Evolutionary conservation across 139 green algal genomes (phyloP).

Genomic region (Mesostigma viride): DNA sequence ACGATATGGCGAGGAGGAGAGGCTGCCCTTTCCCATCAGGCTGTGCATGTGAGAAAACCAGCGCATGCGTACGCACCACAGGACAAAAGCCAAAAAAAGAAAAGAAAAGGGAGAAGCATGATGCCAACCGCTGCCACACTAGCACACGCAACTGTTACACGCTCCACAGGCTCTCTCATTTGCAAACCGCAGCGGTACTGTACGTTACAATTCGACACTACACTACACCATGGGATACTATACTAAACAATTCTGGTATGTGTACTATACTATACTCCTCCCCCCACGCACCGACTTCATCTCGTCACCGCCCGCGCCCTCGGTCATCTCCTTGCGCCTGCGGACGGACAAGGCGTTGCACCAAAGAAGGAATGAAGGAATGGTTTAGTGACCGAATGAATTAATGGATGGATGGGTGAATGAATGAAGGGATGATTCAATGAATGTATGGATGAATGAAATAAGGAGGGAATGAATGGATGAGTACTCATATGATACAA

Average conservation of each 20-base stretch:
- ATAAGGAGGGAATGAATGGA: too few relatives aligned
- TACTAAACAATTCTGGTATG: not conserved
- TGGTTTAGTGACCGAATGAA: too few relatives aligned
- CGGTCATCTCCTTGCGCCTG: slow-evolving; percentile 67
- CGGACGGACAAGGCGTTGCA: not conserved
- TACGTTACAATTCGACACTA: not conserved
- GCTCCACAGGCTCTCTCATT: not conserved
- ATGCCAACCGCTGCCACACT: too few relatives aligned
- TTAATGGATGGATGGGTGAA: too few relatives aligned
- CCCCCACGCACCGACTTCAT: slow-evolving; percentile 61
- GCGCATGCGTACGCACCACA: not conserved
- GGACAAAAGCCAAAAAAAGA: slow-evolving; percentile 7
- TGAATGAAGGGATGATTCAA: too few relatives aligned
- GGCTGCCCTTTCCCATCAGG: too few relatives aligned
- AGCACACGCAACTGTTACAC: not conserved
- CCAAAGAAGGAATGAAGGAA: not conserved
- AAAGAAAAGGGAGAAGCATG: too few relatives aligned
- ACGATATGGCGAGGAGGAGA: too few relatives aligned
- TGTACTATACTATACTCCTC: not conserved
- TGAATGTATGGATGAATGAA: too few relatives aligned
- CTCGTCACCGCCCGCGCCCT: slow-evolving; percentile 73
- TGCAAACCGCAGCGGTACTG: not conserved
- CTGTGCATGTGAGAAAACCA: not conserved
- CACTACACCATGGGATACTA: not conserved
- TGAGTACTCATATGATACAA: too few relatives aligned